phyloP scores from a whole-genome alignment of 345 rosid genomes.

The Leavenworthia alabamica region DNA sequence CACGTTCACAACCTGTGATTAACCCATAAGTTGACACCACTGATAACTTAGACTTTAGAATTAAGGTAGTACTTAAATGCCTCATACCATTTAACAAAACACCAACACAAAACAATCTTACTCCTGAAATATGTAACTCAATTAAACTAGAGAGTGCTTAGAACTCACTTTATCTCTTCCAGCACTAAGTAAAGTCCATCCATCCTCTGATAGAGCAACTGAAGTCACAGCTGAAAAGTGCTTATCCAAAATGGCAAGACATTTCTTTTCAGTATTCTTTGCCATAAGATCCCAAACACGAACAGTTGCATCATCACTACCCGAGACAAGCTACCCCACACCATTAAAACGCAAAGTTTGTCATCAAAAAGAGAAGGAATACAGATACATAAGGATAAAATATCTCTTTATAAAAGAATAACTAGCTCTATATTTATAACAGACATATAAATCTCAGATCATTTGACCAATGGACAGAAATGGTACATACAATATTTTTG shows the following conservation, averaged over 20 bases:
- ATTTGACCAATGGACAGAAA: background rate
- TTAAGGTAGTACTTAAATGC: background rate
- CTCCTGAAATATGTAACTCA: conserved; percentile 6
- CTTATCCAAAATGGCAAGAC: conserved; percentile 58
- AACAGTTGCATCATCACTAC: conserved; percentile 79
- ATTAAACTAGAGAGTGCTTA: background rate
- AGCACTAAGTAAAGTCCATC: conserved; percentile 66
- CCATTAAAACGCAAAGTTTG: background rate
- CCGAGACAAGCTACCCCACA: conserved; percentile 64
- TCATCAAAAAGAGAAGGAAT: background rate
- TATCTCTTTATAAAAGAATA: background rate
- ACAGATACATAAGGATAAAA: background rate
- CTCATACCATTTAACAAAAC: background rate
- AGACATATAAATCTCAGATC: background rate
- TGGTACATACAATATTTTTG: conserved; percentile 58
- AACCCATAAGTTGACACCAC: conserved; percentile 2
- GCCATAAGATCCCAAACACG: conserved; percentile 80
- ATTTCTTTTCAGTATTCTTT: conserved; percentile 65
- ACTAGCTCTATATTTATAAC: background rate
- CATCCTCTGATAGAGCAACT: conserved; percentile 75
- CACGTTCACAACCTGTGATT: conserved; percentile 74
- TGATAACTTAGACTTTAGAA: background rate
- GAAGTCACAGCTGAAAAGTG: conserved; percentile 86
- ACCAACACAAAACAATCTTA: background rate
- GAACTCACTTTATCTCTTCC: conserved; percentile 85